phyloP scores from a whole-genome alignment of 2,329 filamentous ascomycete species.

The Fusarium austroafricanum region DNA sequence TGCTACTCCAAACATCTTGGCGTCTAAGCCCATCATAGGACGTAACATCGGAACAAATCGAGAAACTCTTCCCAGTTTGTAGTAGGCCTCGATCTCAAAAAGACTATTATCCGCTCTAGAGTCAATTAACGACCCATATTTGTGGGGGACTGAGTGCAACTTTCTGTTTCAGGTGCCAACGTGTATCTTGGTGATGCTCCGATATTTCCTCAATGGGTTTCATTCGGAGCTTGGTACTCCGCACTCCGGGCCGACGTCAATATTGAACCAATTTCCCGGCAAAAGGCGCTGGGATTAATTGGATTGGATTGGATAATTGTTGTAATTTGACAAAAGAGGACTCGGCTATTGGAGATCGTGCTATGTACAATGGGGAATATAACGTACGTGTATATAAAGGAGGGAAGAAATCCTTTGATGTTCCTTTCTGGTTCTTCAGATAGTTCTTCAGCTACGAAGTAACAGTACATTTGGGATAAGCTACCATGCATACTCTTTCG shows the following conservation, averaged over 20 bases:
- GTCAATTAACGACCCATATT: background rate
- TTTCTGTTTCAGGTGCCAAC: slow-evolving; percentile 10
- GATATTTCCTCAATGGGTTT: slow-evolving; percentile 26
- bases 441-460: background rate
- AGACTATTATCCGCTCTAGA: background rate
- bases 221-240: slow-evolving; percentile 32
- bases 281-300: background rate
- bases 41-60: background rate
- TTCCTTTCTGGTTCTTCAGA: background rate
- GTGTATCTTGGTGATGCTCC: slow-evolving; percentile 16
- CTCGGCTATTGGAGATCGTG: background rate
- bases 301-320: background rate
- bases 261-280: background rate
- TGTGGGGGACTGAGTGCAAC: background rate
- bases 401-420: background rate
- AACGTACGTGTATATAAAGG: slow-evolving; percentile 13
- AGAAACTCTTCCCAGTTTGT: background rate
- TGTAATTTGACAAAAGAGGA: background rate
- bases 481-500: slow-evolving; percentile 11
- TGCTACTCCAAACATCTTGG: background rate
- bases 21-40: background rate
- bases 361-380: background rate
- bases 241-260: background rate
- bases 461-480: background rate
- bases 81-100: background rate